Conservation (phyloP, 768 basidiomycete species). For the Pilatotrama ljubarskyi region DNA sequence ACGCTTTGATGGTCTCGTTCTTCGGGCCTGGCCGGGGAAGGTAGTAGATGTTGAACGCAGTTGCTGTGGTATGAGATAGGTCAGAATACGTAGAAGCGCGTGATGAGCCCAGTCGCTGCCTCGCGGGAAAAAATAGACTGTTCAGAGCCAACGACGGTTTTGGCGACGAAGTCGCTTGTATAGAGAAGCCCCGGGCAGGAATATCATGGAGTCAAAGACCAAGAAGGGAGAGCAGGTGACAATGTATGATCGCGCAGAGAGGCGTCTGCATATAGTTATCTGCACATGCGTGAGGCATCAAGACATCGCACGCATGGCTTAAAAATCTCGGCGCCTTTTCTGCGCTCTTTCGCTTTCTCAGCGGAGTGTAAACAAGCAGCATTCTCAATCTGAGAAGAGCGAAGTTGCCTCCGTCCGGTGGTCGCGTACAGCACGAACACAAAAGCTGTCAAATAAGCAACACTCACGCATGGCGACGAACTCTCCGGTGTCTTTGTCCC, state of each 20-base stretch:
- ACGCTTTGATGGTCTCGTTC: conserved; percentile 23
- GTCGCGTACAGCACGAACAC: background rate
- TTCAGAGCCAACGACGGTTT: background rate
- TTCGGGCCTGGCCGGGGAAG: conserved; percentile 24
- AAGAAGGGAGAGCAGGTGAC: background rate
- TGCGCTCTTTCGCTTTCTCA: background rate
- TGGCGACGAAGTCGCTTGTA: background rate
- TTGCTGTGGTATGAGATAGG: background rate
- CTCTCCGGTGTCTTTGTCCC: conserved; percentile 20
- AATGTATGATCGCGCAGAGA: background rate
- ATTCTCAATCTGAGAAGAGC: background rate
- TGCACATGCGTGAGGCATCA: background rate
- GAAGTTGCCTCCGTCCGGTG: background rate
- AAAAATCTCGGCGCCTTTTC: background rate
- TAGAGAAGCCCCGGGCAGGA: background rate
- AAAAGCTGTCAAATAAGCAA: background rate
- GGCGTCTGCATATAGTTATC: background rate
- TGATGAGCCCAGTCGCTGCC: background rate
- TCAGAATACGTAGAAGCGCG: background rate
- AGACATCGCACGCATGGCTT: background rate
- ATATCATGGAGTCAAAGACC: background rate
- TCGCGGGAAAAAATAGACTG: background rate
- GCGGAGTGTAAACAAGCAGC: background rate
- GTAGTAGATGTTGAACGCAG: conserved; percentile 27
- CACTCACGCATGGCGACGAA: conserved; percentile 21